Evolutionary conservation across 345 rosid genomes (phyloP).

Genomic region (Adansonia digitata): DNA sequence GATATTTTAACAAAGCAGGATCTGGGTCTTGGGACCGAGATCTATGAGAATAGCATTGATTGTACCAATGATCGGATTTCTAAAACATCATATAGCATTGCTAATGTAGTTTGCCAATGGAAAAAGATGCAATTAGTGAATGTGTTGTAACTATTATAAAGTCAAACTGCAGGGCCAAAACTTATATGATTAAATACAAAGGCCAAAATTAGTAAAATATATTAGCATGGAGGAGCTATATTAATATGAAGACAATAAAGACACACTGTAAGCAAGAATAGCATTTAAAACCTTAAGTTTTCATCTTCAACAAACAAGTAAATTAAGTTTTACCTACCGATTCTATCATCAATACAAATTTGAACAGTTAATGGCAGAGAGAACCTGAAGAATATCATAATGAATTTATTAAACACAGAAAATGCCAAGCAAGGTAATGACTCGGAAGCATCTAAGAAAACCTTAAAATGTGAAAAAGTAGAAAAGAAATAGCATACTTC

Average conservation of each 20-base stretch:
- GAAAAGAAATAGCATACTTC: not conserved
- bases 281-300: slow-evolving; percentile 1
- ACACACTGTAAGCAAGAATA: not conserved
- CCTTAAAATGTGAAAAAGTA: not conserved
- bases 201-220: not conserved
- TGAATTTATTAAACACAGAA: not conserved
- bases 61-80: not conserved
- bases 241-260: not conserved
- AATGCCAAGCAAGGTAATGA: not conserved
- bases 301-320: not conserved
- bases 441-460: too few species aligned
- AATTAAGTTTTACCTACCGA: slow-evolving; percentile 47
- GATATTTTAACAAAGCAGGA: not conserved
- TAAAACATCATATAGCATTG: not conserved
- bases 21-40: not conserved
- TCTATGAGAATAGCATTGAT: too few species aligned
- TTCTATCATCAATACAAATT: slow-evolving; percentile 55
- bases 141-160: not conserved
- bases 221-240: not conserved
- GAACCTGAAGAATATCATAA: slow-evolving; percentile 52
- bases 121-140: not conserved
- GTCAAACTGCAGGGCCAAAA: not conserved
- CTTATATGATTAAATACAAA: not conserved
- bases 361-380: slow-evolving; percentile 81
- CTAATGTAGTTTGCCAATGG: not conserved